Base-by-base conservation (phyloP, 331 rosid species). In the Rhamnella rubrinervis region DNA sequence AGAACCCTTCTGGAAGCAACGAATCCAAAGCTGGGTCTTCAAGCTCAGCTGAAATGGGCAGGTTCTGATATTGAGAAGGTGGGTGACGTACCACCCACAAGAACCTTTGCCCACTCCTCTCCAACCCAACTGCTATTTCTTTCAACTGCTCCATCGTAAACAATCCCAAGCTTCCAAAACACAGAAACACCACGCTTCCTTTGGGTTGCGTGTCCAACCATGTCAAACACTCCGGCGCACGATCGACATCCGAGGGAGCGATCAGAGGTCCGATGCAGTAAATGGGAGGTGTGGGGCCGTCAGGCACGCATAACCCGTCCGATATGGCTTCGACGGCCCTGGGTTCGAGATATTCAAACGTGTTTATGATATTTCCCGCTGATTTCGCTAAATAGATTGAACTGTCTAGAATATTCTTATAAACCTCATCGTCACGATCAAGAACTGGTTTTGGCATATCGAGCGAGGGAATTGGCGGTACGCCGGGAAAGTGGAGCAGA, bases 91-190 rank as follows among this genome's bases (percentile, higher is more conserved):
- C 80, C 56, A 80, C 83, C 87, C 87, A 77, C 53, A 83, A 23
- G 60, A 81, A 84, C 38, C 80, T 68, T 15, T 74, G 76, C 1
- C 78, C 80, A 47, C 86, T 84, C 9, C 21, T 77, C 64, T 86
- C 88, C 55, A 86, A 62, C n/a, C 85, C 89, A 1, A 21, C 0
- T 1, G 88, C 85, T 9, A 77, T 84, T 23, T 76, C 85, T 52
- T 31, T 39, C 53, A 84, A 19, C 37, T 84, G 87, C 57, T 65
- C 70, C 25, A 7, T 31, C 1, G 85, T 55, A 35, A 83, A 78
- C 76, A 65, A 12, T 4, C 91, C 88, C 64, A 86, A 20, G 55
- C 86, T 86, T 46, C 91, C 91, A 9, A 86, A 86, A 61, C 83
- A 67, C 28, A 86, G 59, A 41, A 84, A 81, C 50, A 84, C 89